Percentiles rank a stretch among this genome's conserved stretches.
phyloP scores from a whole-genome alignment of 164 flowering plant genomes.

The Malania oleifera region DNA sequence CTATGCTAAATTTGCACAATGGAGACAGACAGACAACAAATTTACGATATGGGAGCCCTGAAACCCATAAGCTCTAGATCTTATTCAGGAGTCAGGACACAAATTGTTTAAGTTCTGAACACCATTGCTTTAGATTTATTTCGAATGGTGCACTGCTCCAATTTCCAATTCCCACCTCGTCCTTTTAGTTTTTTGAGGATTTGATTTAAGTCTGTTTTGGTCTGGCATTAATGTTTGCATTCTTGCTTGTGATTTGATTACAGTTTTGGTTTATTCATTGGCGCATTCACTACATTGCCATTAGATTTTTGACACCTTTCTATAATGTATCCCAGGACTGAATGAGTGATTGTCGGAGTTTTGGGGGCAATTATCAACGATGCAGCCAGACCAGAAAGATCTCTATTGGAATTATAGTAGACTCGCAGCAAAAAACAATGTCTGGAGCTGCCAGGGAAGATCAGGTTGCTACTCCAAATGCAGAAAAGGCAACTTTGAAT shows the following conservation, averaged over 20 bases:
- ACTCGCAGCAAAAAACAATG: conserved; percentile 24
- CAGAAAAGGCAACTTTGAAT: conserved; percentile 19
- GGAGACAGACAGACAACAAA: conserved; percentile 11
- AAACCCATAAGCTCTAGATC: not conserved
- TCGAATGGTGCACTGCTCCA: too few relatives aligned
- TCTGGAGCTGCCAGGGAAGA: conserved; percentile 27
- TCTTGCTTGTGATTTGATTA: too few relatives aligned
- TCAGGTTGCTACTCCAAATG: conserved; percentile 12
- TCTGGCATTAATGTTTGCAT: too few relatives aligned
- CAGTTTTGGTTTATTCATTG: too few relatives aligned
- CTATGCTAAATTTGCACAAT: conserved; percentile 1
- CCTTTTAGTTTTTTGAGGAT: too few relatives aligned
- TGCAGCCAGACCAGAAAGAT: conserved; percentile 65
- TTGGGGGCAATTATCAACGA: conserved; percentile 47
- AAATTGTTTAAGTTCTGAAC: not conserved
- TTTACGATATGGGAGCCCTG: conserved; percentile 15
- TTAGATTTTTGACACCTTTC: conserved; percentile 3
- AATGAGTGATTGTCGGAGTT: conserved; percentile 36
- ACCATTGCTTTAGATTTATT: not conserved
- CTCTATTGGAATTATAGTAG: conserved; percentile 63
- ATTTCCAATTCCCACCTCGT: too few relatives aligned
- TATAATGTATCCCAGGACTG: conserved; percentile 36
- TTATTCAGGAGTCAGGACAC: not conserved
- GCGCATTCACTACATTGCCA: not conserved
- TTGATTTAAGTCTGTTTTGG: too few relatives aligned